Evolutionary conservation across 805 yeast genomes (phyloP).

Genomic region (Dipodascus geniculatus): DNA sequence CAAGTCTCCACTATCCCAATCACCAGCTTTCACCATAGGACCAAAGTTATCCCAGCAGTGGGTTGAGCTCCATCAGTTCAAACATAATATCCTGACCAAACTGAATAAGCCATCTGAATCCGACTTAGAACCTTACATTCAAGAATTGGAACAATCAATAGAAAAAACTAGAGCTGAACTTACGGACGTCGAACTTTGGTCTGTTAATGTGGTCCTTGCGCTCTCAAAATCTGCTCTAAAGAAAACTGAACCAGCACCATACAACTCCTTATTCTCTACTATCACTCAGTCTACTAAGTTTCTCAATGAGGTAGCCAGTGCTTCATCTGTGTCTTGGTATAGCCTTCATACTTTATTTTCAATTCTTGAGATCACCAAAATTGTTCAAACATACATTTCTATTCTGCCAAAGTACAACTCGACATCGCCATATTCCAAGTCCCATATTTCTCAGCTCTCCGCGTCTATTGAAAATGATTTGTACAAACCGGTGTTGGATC

Average conservation of each 20-base stretch:
- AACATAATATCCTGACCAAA: constrained; percentile 26
- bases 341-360: background rate
- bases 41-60: constrained; percentile 23
- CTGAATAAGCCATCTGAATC: constrained; percentile 14
- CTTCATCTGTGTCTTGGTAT: background rate
- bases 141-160: constrained; percentile 15
- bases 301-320: background rate
- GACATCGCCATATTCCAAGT: background rate
- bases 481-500: background rate
- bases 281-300: background rate
- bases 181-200: constrained; percentile 31
- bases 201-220: constrained; percentile 13
- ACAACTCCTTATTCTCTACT: constrained; percentile 3
- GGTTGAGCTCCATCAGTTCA: constrained; percentile 30
- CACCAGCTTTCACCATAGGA: constrained; percentile 19
- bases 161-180: constrained; percentile 13
- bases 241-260: constrained; percentile 3
- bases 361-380: background rate
- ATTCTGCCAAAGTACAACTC: background rate
- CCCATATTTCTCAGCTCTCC: background rate
- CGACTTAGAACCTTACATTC: constrained; percentile 4
- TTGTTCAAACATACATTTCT: background rate
- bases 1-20: constrained; percentile 15
- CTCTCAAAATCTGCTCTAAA: constrained; percentile 10
- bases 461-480: background rate